These are phyloP conservation scores for Craterostigma plantagineum DNA, from an alignment of 257 asterid species.

Conservation along the genomic window DNA sequence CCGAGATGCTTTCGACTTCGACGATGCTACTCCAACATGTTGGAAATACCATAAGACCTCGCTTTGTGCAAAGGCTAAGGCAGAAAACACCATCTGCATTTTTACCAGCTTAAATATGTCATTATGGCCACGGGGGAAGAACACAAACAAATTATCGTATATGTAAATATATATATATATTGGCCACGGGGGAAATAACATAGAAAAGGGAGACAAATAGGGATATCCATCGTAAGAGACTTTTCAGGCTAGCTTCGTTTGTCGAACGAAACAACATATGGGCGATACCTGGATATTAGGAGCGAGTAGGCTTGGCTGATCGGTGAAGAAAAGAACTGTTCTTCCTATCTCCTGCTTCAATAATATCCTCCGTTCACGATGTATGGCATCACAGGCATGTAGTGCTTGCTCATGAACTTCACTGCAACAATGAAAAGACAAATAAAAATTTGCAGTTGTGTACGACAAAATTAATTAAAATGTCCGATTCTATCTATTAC, in stretches of 20 bases:
- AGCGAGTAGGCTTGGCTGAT: conserved; percentile 96
- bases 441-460: no score
- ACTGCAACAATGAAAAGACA: conserved; percentile 30
- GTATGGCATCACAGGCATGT: conserved; percentile 70
- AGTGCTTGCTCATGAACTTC: conserved; percentile 94
- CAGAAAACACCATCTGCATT: conserved; percentile 96
- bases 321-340: conserved; percentile 91
- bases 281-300: conserved; percentile 85
- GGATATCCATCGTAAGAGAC: no score
- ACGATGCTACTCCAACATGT: conserved; percentile 74
- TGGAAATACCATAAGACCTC: conserved; percentile 96
- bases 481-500: no score
- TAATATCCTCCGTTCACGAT: conserved; percentile 77
- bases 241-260: no score
- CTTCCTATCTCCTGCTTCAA: conserved; percentile 98
- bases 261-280: background rate
- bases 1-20: conserved; percentile 63
- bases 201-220: no score
- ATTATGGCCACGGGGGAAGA: no score
- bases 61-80: conserved; percentile 91
- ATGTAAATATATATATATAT: no score
- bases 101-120: no score
- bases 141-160: no score
- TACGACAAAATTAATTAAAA: no score
- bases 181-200: no score